A percentile compares a stretch with the other conserved stretches of the same genome.
Evolutionary conservation across 345 rosid genomes (phyloP).

Genomic region (Gossypium ekmanianum): DNA sequence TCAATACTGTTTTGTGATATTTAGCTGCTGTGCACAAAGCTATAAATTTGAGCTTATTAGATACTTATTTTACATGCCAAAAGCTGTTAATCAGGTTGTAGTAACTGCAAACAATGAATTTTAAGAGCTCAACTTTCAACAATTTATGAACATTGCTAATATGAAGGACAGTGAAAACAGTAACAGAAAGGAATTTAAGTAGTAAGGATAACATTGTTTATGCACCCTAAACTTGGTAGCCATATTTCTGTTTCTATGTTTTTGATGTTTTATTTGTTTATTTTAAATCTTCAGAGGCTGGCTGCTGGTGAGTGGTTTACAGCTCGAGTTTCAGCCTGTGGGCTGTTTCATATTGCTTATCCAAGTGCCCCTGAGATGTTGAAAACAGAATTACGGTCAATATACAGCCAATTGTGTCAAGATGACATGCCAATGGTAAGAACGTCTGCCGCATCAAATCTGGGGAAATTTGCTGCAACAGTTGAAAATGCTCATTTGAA

Average conservation of each 20-base stretch:
- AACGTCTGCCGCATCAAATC: conserved; percentile 89
- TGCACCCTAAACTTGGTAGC: not conserved
- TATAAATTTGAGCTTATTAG: not conserved
- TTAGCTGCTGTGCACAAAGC: not conserved
- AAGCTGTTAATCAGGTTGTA: not conserved
- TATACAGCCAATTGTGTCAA: conserved; percentile 79
- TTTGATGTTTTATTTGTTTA: not conserved
- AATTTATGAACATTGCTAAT: not conserved
- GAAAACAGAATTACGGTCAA: conserved; percentile 65
- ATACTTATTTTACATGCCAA: not conserved
- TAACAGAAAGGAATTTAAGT: not conserved
- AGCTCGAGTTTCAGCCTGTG: conserved; percentile 89
- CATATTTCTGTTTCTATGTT: not conserved
- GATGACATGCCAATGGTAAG: conserved; percentile 99
- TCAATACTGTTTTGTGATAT: not conserved
- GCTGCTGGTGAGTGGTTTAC: conserved; percentile 99
- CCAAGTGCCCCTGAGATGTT: conserved; percentile 75
- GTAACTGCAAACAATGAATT: not conserved
- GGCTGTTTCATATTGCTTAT: conserved; percentile 84
- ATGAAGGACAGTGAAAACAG: not conserved
- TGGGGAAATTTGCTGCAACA: conserved; percentile 93
- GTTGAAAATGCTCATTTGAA: conserved; percentile 79
- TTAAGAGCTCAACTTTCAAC: not conserved
- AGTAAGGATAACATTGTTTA: not conserved
- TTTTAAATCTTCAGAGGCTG: conserved; percentile 50